Conservation (phyloP, 2,329 filamentous ascomycete genomes). For the Epichloe typhina region DNA sequence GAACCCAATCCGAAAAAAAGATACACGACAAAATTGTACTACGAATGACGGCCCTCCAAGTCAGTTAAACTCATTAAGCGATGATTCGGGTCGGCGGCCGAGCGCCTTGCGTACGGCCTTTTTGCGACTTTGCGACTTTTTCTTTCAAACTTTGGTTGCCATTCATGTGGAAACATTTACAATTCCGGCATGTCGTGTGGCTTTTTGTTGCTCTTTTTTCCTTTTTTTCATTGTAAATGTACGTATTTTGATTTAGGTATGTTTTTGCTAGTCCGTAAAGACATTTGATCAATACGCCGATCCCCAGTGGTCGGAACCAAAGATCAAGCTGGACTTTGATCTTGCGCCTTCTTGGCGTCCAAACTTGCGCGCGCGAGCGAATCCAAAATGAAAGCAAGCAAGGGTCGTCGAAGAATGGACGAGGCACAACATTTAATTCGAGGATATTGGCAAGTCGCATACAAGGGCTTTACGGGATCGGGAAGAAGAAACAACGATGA, state of each 20-base stretch:
- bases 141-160: slow-evolving; percentile 3
- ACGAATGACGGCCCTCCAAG: slow-evolving; percentile 5
- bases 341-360: slow-evolving; percentile 11
- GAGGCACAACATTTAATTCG: slow-evolving; percentile 5
- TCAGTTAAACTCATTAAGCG: background rate
- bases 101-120: background rate
- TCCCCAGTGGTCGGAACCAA: background rate
- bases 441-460: slow-evolving; percentile 6
- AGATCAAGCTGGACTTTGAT: slow-evolving; percentile 21
- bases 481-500: background rate
- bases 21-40: slow-evolving; percentile 2
- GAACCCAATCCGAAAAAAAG: background rate
- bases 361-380: slow-evolving; percentile 5
- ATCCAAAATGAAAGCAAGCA: background rate
- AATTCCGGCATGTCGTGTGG: slow-evolving; percentile 1
- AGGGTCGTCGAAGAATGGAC: slow-evolving; percentile 5
- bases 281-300: background rate
- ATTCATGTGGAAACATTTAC: slow-evolving; percentile 4
- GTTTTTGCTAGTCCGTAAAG: slow-evolving; percentile 2
- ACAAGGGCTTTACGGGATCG: slow-evolving; percentile 1
- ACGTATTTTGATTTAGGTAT: slow-evolving; percentile 1
- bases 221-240: slow-evolving; percentile 2
- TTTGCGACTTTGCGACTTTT: background rate
- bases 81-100: background rate
- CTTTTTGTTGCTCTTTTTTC: slow-evolving; percentile 8